Evolutionary conservation across 2,329 filamentous ascomycete genomes (phyloP).

Genomic region (Curvularia sp.): DNA sequence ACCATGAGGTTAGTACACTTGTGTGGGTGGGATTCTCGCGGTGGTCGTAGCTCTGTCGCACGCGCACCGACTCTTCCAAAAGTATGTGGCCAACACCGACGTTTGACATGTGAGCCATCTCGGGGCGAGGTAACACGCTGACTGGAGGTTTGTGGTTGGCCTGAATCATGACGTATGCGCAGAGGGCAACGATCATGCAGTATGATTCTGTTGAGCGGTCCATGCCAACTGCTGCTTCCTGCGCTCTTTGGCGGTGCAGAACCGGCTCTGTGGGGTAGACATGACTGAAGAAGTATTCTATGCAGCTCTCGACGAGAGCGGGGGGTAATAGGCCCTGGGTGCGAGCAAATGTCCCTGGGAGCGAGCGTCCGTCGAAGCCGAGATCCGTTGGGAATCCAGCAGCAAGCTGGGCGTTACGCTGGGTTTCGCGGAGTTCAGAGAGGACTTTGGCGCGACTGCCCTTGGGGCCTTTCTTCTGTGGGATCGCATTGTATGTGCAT

Average conservation of each 20-base stretch:
- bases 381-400: constrained; percentile 49
- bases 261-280: constrained; percentile 71
- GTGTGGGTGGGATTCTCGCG: constrained; percentile 62
- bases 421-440: constrained; percentile 64
- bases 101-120: constrained; percentile 52
- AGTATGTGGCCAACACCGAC: constrained; percentile 61
- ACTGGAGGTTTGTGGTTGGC: constrained; percentile 55
- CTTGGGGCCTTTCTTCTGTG: constrained; percentile 69
- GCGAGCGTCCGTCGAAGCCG: constrained; percentile 52
- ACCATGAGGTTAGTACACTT: constrained; percentile 68
- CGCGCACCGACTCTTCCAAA: constrained; percentile 64
- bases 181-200: constrained; percentile 61
- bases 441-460: constrained; percentile 68
- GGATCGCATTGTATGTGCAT: constrained; percentile 71
- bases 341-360: constrained; percentile 54
- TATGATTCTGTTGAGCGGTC: constrained; percentile 63
- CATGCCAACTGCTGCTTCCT: constrained; percentile 62
- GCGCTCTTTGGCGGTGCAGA: constrained; percentile 59
- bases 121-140: constrained; percentile 56
- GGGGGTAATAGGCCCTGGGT: constrained; percentile 58
- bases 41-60: constrained; percentile 64
- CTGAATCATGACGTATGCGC: constrained; percentile 59
- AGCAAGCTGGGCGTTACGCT: constrained; percentile 54
- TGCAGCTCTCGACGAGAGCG: constrained; percentile 60
- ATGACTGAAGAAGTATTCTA: constrained; percentile 68